Evolutionary conservation across 345 rosid genomes (phyloP).

Genomic region (Citrus hindsii): DNA sequence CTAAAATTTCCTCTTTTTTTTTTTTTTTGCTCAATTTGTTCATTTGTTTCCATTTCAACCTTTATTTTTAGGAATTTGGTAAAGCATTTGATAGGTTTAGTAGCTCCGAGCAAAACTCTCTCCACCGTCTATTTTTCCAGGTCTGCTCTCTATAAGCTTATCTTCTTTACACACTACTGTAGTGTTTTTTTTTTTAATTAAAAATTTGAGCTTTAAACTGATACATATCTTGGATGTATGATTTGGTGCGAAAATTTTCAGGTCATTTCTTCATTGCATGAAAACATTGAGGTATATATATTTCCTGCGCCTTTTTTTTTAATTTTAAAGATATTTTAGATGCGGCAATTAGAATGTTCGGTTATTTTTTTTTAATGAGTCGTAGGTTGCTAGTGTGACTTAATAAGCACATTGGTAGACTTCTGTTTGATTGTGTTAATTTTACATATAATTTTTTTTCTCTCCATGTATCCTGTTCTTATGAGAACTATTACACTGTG

Average conservation of each 20-base stretch:
- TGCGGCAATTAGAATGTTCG: background rate
- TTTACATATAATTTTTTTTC: background rate
- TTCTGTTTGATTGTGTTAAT: background rate
- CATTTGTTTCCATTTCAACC: background rate
- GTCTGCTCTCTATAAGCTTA: conserved; percentile 19
- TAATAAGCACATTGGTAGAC: background rate
- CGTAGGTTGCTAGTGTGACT: background rate
- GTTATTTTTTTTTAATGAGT: background rate
- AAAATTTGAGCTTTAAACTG: background rate
- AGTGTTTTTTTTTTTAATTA: background rate
- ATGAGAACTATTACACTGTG: background rate
- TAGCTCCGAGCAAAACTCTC: conserved; percentile 41
- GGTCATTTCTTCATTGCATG: conserved; percentile 73
- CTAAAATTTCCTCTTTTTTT: background rate
- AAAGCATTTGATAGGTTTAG: conserved; percentile 51
- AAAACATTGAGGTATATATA: conserved; percentile 46
- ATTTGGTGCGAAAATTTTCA: conserved; percentile 26
- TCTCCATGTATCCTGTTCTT: background rate
- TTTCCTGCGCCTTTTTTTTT: background rate
- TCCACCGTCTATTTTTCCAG: conserved; percentile 52
- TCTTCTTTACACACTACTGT: background rate
- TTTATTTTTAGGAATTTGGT: conserved; percentile 31
- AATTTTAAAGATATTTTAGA: background rate
- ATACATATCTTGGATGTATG: background rate
- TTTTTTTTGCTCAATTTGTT: background rate